Conservation (phyloP, 2,329 filamentous ascomycete genomes). For the Pseudogymnoascus sp. region DNA sequence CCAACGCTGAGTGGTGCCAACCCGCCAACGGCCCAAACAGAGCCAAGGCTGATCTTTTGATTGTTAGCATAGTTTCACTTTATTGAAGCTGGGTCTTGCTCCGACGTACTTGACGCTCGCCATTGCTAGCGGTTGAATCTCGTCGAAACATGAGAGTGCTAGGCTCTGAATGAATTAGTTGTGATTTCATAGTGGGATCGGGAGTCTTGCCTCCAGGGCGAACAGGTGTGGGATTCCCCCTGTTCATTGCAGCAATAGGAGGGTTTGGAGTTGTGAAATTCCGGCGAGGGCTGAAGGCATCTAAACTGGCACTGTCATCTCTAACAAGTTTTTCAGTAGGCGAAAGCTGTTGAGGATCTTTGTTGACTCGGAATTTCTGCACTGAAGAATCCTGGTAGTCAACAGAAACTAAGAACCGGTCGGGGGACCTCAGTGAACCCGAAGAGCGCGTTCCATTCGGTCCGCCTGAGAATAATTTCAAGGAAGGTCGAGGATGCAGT, state of each 20-base stretch:
- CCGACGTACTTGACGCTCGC: constrained; percentile 26
- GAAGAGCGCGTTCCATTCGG: constrained; percentile 15
- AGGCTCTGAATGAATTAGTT: constrained; percentile 20
- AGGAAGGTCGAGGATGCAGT: constrained; percentile 18
- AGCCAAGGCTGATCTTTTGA: constrained; percentile 55
- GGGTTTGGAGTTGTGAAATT: constrained; percentile 20
- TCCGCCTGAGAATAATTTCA: constrained; percentile 16
- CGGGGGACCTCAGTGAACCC: constrained; percentile 33
- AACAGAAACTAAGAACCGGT: constrained; percentile 45
- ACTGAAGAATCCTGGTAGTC: constrained; percentile 30
- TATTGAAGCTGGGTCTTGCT: not conserved
- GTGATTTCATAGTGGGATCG: not conserved
- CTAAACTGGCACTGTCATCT: constrained; percentile 35
- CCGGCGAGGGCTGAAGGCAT: constrained; percentile 45
- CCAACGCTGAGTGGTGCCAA: constrained; percentile 48
- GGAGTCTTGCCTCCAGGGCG: constrained; percentile 16
- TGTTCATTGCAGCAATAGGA: not conserved
- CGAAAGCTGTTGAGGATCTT: constrained; percentile 38
- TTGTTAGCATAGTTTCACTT: not conserved
- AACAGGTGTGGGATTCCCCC: not conserved
- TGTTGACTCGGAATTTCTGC: constrained; percentile 45
- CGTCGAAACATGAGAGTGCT: constrained; percentile 26
- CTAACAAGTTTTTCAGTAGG: constrained; percentile 39
- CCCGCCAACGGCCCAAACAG: constrained; percentile 74
- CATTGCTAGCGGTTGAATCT: constrained; percentile 20